Evolutionary conservation across 2,329 filamentous ascomycete genomes (phyloP).

Genomic region (Claviceps cyperi): DNA sequence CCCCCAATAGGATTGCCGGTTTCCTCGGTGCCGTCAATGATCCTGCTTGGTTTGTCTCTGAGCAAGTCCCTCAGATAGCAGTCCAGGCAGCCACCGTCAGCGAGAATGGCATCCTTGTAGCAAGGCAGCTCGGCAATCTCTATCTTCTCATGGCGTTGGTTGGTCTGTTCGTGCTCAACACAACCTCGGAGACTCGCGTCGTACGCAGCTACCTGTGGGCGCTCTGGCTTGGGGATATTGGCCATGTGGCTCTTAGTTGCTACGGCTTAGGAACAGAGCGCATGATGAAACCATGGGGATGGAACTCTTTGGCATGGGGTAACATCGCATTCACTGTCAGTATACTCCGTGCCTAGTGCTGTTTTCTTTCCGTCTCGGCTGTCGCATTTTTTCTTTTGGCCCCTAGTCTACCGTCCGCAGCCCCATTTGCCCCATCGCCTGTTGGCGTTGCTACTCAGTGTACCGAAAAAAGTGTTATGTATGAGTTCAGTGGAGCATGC

Average conservation of each 20-base stretch:
- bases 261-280: conserved; percentile 43
- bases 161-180: conserved; percentile 48
- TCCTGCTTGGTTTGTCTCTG: conserved; percentile 46
- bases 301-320: conserved; percentile 61
- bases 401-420: not conserved
- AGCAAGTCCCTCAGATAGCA: conserved; percentile 37
- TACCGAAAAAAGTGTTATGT: not conserved
- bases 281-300: conserved; percentile 37
- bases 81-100: conserved; percentile 19
- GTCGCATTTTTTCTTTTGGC: not conserved
- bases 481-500: not conserved
- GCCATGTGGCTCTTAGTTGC: conserved; percentile 47
- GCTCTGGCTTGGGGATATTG: conserved; percentile 50
- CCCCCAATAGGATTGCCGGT: conserved; percentile 37
- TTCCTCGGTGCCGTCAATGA: conserved; percentile 40
- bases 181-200: conserved; percentile 49
- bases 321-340: conserved; percentile 53
- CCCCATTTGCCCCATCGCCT: not conserved
- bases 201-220: conserved; percentile 53
- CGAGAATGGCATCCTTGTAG: conserved; percentile 38
- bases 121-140: conserved; percentile 54
- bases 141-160: conserved; percentile 53
- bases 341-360: conserved; percentile 1
- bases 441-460: not conserved
- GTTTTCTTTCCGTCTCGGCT: not conserved